A percentile compares a stretch with the other conserved stretches of the same genome.
phyloP scores from a whole-genome alignment of 306 rosid species.

The Inga laurina region DNA sequence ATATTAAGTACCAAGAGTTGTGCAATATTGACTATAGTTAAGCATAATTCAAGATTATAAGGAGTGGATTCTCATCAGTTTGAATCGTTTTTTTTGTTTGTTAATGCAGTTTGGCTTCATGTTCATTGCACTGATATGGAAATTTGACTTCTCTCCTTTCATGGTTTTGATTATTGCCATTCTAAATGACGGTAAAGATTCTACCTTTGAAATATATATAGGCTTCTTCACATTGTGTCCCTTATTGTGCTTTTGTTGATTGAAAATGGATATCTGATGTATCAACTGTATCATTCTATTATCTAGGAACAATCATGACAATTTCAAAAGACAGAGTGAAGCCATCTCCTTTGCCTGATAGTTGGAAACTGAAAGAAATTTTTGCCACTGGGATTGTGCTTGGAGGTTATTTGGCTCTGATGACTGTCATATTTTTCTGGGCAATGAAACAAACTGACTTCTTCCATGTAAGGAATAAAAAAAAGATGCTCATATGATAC shows the following conservation, averaged over 20 bases:
- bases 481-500: neutral
- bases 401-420: slow-evolving; percentile 92
- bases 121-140: slow-evolving; percentile 94
- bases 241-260: neutral
- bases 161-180: slow-evolving; percentile 99
- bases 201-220: neutral
- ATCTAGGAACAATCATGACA: slow-evolving; percentile 91
- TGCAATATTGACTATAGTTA: neutral
- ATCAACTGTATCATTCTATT: slow-evolving; percentile 8
- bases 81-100: slow-evolving; percentile 26
- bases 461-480: slow-evolving; percentile 62
- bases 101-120: slow-evolving; percentile 92
- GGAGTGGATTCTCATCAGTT: neutral
- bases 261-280: slow-evolving; percentile 26
- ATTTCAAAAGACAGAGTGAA: slow-evolving; percentile 97
- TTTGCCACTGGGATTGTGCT: slow-evolving; percentile 88
- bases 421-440: slow-evolving; percentile 98
- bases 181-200: slow-evolving; percentile 79
- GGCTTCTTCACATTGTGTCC: neutral
- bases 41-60: neutral
- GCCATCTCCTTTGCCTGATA: slow-evolving; percentile 98
- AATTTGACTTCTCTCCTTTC: slow-evolving; percentile 96
- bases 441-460: slow-evolving; percentile 65
- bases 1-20: too few relatives aligned
- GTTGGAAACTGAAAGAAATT: slow-evolving; percentile 96